phyloP scores from a whole-genome alignment of 352 stramenopile genomes.

The Thraustochytrium striatum region DNA sequence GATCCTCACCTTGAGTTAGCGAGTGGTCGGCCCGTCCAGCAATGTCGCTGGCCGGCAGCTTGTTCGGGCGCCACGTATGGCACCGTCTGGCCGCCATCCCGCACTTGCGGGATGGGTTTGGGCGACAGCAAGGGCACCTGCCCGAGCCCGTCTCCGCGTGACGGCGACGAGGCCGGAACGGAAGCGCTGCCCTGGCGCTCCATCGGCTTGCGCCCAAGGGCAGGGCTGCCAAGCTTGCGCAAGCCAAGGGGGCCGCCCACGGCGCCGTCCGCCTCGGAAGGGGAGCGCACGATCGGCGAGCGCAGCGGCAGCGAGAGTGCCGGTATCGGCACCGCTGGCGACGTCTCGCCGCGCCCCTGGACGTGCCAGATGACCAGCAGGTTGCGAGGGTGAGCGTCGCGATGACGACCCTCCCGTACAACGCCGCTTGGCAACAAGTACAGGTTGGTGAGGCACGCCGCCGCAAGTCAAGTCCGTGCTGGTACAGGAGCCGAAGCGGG shows the following conservation, averaged over 20 bases:
- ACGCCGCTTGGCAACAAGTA: too few relatives aligned
- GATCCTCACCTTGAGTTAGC: slow-evolving; percentile 8
- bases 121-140: not conserved
- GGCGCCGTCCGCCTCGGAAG: not conserved
- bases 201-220: too few relatives aligned
- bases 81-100: not conserved
- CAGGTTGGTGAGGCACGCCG: too few relatives aligned
- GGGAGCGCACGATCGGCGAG: not conserved
- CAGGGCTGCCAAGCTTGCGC: too few relatives aligned
- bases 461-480: too few relatives aligned
- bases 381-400: too few relatives aligned
- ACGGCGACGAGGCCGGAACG: not conserved
- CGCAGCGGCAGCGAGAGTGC: not conserved
- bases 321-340: not conserved
- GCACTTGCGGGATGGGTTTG: too few relatives aligned
- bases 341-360: too few relatives aligned
- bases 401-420: too few relatives aligned
- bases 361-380: too few relatives aligned
- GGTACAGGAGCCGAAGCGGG: too few relatives aligned
- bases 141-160: not conserved
- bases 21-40: not conserved
- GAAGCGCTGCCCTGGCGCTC: not conserved
- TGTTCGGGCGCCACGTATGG: not conserved
- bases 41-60: not conserved
- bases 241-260: not conserved